Evolutionary conservation across 768 basidiomycete species (phyloP), one percentile per base, ranked within the genome.

Genomic region (Termitomyces sp.): DNA sequence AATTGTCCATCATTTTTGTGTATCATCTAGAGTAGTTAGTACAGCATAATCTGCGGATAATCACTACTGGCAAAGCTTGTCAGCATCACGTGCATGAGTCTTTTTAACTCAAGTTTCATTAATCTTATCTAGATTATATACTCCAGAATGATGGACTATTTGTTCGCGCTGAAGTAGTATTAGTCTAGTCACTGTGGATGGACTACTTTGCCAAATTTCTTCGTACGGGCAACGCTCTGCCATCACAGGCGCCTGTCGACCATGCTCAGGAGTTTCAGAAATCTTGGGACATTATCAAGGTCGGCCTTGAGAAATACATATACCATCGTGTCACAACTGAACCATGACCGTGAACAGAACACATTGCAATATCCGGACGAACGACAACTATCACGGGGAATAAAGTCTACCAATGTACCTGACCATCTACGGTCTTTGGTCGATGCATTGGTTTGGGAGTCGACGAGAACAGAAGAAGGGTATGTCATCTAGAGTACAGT

Each of bases 311-410:
- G 60, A 43, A 20, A 55, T 41, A 35, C 8, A 43, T n/a, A 10
- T 50, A 12, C n/a, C 20, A 43, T 35, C 38, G 43, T 33, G 13
- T 36, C 52, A 51, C 44, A 14, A 61, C 61, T 69, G 36, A 58
- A 59, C 46, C 23, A 36, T 40, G 46, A 26, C 30, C 20, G 30
- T 38, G 44, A 54, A 20, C 64, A 95, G 94, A 84, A 84, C 64
- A 95, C 91, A 5, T 82, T 97, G n/a, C 74, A 83, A 50, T 80
- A 89, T 68, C 94, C 95, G 0, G 93, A 97, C 72, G 94, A 97
- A 75, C 81, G 94, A 43, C 93, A 95, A 70, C 71, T 97, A 40
- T 77, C 84, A 13, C 84, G 82, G 69, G 93, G 95, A 14, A 95
- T 95, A 66, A 75, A 75, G 54, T 85, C 86, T 12, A 97, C 95